phyloP scores from a whole-genome alignment of 768 basidiomycete species.

The Nidularia pulvinata region DNA sequence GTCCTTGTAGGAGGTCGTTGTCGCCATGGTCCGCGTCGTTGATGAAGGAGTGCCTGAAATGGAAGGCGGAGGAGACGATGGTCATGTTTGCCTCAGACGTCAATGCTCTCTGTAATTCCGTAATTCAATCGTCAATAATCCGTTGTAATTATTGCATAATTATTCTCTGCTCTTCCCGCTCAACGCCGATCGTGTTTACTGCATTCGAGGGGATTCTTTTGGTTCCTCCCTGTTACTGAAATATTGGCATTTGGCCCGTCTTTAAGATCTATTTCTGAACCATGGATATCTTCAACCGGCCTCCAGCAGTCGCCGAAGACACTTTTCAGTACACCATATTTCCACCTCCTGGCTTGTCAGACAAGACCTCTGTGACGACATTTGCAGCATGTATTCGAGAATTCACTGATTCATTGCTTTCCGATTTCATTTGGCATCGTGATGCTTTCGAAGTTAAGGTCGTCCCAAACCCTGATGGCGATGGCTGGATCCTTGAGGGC shows the following conservation, averaged over 20 bases:
- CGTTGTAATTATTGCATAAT: neutral
- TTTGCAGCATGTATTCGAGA: constrained; percentile 68
- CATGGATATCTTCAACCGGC: constrained; percentile 74
- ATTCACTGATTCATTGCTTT: constrained; percentile 54
- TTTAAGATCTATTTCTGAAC: no score
- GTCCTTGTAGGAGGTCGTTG: constrained; percentile 66
- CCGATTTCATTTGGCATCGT: constrained; percentile 78
- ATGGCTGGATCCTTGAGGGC: constrained; percentile 72
- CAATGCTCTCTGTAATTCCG: neutral
- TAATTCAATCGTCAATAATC: neutral
- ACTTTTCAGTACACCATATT: constrained; percentile 79
- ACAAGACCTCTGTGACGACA: constrained; percentile 60
- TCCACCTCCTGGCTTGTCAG: constrained; percentile 49
- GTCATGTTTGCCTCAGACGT: constrained; percentile 5
- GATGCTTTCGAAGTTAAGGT: constrained; percentile 82
- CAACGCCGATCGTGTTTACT: no score
- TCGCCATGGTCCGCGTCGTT: constrained; percentile 37
- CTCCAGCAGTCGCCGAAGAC: constrained; percentile 84
- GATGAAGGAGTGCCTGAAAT: neutral
- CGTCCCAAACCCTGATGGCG: constrained; percentile 35
- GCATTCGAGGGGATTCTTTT: no score
- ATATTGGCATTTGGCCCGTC: no score
- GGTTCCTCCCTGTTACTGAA: no score
- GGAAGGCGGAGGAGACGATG: constrained; percentile 1
- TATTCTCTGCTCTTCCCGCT: neutral